Conservation (phyloP, 2,329 filamentous ascomycete genomes). For the Talaromyces sp. region DNA sequence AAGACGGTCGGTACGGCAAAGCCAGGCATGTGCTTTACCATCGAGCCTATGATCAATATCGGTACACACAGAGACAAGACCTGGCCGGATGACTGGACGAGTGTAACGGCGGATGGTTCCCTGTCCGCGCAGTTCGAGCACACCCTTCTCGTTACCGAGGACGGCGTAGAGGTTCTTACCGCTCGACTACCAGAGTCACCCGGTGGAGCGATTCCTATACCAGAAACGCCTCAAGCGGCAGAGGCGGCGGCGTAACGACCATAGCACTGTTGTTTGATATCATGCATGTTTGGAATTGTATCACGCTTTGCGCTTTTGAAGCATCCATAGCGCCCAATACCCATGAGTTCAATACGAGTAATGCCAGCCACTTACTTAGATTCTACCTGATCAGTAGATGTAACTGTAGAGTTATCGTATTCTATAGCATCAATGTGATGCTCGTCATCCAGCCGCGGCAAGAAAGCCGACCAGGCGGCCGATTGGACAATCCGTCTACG, state of each 20-base stretch:
- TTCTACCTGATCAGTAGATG: background rate
- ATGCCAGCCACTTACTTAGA: background rate
- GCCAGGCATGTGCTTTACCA: constrained; percentile 97
- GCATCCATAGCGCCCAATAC: background rate
- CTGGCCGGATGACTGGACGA: constrained; percentile 99
- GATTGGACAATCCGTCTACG: no score
- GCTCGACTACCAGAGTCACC: constrained; percentile 68
- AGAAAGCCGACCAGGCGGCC: no score
- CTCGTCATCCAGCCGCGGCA: no score
- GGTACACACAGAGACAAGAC: constrained; percentile 89
- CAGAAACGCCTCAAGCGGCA: constrained; percentile 20
- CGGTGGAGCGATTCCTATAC: constrained; percentile 64
- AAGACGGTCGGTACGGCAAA: constrained; percentile 94
- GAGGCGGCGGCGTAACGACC: background rate
- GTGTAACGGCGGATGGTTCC: constrained; percentile 83
- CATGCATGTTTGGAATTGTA: background rate
- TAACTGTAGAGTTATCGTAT: background rate
- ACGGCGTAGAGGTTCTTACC: constrained; percentile 75
- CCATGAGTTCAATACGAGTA: background rate
- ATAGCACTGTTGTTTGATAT: background rate
- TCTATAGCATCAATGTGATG: no score
- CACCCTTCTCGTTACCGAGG: constrained; percentile 75
- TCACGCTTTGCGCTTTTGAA: background rate
- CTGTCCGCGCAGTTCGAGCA: constrained; percentile 93
- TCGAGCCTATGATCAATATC: constrained; percentile 95